Evolutionary conservation across 2,329 filamentous ascomycete genomes (phyloP), one percentile per base, ranked within the genome.

Genomic region (Pseudofabraea citricarpa): DNA sequence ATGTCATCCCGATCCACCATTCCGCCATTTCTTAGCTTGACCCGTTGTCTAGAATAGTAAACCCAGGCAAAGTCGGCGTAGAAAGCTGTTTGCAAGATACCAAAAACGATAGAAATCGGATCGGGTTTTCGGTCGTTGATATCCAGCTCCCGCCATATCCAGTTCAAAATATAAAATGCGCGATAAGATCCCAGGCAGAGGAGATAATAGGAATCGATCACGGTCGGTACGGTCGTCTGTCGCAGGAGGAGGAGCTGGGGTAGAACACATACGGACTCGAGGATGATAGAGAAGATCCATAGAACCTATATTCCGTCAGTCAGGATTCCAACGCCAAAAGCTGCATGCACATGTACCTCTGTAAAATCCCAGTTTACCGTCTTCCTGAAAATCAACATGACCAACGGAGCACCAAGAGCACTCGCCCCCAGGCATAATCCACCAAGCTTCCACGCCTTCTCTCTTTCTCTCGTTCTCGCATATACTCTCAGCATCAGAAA

Each of bases 11-110:
- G 84, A 60, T 97, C 91, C 12, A 97, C 88, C 15, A 96, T 75
- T 6, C 89, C 88, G 35, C 91, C 91, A 53, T 81, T 83, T 49
- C 91, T 79, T 13, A 97, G 81, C 81, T 96, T 96, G 59, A 97
- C 90, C 45, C 90, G 81, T 70, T 96, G 91, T 51, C 91, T 79
- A 9, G 85, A 87, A 70, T 87, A 96, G 72, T 97, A 97, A 1
- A 97, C 90, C 90, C 90, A 96, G 26, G 89, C 90, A 62, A 97
- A 97, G 66, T 97, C 91, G 55, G 90, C 63, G 65, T 96, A 96
- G 33, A 96, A 79, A 1, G 85, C 82, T 0, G 90, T 96, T 69
- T 97, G 91, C 20, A 97, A 72, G 47, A 94, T 70, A 44, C 91
- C 91, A 58, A 95, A 96, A 48, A 94, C 78, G 60, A 93, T 79